Evolutionary conservation across 2,329 filamentous ascomycete species (phyloP), one percentile per base, ranked within the genome.

Genomic region (Colletotrichum filicis): DNA sequence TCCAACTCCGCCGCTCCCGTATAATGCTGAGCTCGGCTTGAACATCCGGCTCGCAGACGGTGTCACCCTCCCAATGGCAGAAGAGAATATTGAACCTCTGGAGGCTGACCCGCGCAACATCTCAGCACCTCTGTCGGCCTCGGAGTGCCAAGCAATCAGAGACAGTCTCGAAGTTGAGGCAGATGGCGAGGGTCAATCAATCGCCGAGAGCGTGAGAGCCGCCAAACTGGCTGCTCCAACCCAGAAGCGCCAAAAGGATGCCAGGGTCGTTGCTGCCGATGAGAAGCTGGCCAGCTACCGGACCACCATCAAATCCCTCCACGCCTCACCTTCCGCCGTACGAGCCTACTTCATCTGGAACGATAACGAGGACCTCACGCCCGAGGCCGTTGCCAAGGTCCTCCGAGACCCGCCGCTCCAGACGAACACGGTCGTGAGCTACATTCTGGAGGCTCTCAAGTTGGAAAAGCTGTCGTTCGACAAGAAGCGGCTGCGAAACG

Each of bases 1-100:
- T 14, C 95, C 95, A 1, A 87, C 84, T 2, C 95, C 95, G 5
- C 93, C 93, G 4, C 85, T 89, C 7, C 95, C 95, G 1, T 86
- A 88, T 19, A 88, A 91, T 76, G 91, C 89, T 4, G 95, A 97
- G 78, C 84, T 92, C 5, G 87, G 91, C 56, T 78, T 89, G 28
- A 92, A 92, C 0, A 93, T 95, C 66, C 83, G 87, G 19, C 79
- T 92, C 19, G 86, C 87, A 1, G 83, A 88, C 57, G 87, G 85
- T 0, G 71, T 80, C 5, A 78, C 79, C 8, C 75, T 82, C 14
- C 71, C 77, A 6, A 74, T 75, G 6, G 70, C 71, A 42, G 80
- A 81, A 12, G 80, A 80, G 4, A 75, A 82, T 2, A 78, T 79
- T 3, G 78, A 82, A n/a, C 75, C 75, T 46, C 76, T 76, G 14